phyloP scores from a whole-genome alignment of 2,329 filamentous ascomycete genomes.

The Plectosphaerella plurivora region DNA sequence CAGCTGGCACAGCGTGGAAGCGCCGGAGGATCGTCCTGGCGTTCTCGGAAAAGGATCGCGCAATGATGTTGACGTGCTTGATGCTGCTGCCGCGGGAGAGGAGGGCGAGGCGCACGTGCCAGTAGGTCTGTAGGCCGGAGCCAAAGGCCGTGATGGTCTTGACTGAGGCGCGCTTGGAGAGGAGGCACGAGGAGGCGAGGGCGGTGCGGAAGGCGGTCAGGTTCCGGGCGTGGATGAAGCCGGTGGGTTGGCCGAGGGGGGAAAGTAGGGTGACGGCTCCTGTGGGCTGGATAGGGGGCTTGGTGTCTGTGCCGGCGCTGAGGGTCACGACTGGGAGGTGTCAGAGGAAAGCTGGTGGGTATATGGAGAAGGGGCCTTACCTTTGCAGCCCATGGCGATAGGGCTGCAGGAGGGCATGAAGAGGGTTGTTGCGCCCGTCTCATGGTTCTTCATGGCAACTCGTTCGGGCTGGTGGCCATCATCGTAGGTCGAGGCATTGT shows the following conservation, averaged over 20 bases:
- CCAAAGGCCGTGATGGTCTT: slow-evolving; percentile 81
- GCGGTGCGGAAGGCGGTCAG: slow-evolving; percentile 80
- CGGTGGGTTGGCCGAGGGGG: slow-evolving; percentile 53
- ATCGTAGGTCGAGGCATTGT: slow-evolving; percentile 39
- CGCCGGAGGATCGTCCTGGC: slow-evolving; percentile 46
- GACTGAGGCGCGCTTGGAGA: slow-evolving; percentile 62
- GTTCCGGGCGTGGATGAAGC: slow-evolving; percentile 67
- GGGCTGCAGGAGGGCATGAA: slow-evolving; percentile 71
- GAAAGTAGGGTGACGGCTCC: slow-evolving; percentile 68
- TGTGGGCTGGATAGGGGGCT: slow-evolving; percentile 42
- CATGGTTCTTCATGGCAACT: slow-evolving; percentile 40
- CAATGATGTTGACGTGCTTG: slow-evolving; percentile 77
- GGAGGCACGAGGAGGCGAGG: slow-evolving; percentile 63
- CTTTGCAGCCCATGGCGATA: slow-evolving; percentile 64
- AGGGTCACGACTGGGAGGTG: slow-evolving; percentile 55
- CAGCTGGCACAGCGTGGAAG: slow-evolving; percentile 37
- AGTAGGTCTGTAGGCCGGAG: slow-evolving; percentile 85
- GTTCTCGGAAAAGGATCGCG: slow-evolving; percentile 61
- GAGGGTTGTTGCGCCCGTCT: slow-evolving; percentile 55
- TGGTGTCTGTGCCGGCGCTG: slow-evolving; percentile 32
- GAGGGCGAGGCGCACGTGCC: slow-evolving; percentile 84
- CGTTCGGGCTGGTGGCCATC: slow-evolving; percentile 50
- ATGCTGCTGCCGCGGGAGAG: slow-evolving; percentile 68
- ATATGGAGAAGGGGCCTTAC: slow-evolving; percentile 24
- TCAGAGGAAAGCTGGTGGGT: slow-evolving; percentile 4